Percentiles rank a stretch among this genome's conserved stretches.
phyloP scores from a whole-genome alignment of 2,329 filamentous ascomycete species.

The Apiospora koreana region DNA sequence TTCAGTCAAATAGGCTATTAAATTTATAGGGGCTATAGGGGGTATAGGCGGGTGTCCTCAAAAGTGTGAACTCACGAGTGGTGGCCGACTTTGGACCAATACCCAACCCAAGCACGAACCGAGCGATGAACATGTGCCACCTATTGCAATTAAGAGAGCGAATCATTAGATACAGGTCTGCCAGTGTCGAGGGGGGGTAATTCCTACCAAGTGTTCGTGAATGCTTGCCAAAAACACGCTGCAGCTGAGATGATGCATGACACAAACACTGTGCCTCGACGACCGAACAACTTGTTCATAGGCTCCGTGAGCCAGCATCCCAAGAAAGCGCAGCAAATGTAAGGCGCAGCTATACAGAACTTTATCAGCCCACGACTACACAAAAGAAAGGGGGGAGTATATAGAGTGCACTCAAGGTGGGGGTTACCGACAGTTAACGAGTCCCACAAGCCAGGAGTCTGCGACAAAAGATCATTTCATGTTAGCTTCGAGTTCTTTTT shows the following conservation, averaged over 20 bases:
- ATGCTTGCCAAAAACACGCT: conserved; percentile 38
- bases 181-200: neutral
- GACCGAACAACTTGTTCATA: conserved; percentile 69
- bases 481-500: neutral
- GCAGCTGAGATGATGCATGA: conserved; percentile 63
- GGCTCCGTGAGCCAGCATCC: conserved; percentile 76
- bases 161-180: neutral
- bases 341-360: conserved; percentile 44
- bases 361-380: neutral
- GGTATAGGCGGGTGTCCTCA: fast-evolving
- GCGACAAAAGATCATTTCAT: neutral
- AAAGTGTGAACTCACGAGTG: conserved; percentile 39
- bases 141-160: conserved; percentile 15
- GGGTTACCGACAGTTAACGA: conserved; percentile 51
- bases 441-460: conserved; percentile 60
- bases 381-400: neutral
- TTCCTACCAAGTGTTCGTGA: conserved; percentile 36
- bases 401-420: neutral
- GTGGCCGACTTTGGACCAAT: conserved; percentile 72
- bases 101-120: conserved; percentile 69
- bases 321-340: conserved; percentile 67
- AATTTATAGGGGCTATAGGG: neutral
- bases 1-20: neutral
- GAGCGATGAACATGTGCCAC: conserved; percentile 72
- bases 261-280: conserved; percentile 71